These are phyloP conservation scores for Sarocladium strictum DNA, from an alignment of 2,329 filamentous ascomycete species.

Conservation along the genomic window DNA sequence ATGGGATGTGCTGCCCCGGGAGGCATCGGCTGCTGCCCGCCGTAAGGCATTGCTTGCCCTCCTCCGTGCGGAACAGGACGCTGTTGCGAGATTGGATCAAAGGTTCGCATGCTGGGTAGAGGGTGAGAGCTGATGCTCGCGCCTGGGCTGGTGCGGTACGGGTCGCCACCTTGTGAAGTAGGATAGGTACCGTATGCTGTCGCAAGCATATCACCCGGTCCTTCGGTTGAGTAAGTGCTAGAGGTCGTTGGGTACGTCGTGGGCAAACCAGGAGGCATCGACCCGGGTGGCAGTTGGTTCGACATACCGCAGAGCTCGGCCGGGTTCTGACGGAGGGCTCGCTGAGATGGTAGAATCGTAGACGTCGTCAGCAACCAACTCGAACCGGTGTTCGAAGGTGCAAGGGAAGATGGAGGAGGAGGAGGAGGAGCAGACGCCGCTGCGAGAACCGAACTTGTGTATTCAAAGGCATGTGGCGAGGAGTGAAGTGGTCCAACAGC, in stretches of 20 bases:
- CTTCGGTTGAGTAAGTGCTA: neutral
- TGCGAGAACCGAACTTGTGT: neutral
- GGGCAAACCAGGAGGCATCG: slow-evolving; percentile 6
- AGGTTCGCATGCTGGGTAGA: slow-evolving; percentile 35
- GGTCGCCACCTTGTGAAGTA: slow-evolving; percentile 20
- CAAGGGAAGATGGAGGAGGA: neutral
- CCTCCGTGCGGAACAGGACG: slow-evolving; percentile 17
- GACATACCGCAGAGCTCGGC: slow-evolving; percentile 1
- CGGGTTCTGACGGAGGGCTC: neutral
- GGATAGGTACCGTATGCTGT: slow-evolving; percentile 1
- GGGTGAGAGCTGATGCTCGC: slow-evolving; percentile 22
- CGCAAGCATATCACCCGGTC: neutral
- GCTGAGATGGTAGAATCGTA: neutral
- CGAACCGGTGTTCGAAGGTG: neutral
- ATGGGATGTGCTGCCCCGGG: slow-evolving; percentile 14
- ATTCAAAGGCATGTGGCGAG: slow-evolving; percentile 8
- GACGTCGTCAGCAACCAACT: neutral
- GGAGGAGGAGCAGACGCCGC: slow-evolving; percentile 3
- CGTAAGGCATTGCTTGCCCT: neutral
- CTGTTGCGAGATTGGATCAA: slow-evolving; percentile 27
- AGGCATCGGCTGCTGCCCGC: slow-evolving; percentile 14
- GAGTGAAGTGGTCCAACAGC: neutral
- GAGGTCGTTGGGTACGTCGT: neutral
- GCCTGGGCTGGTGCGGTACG: slow-evolving; percentile 22
- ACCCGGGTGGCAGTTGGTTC: slow-evolving; percentile 9